Conservation (phyloP, 208 protist species). For the Leishmania tropica region DNA sequence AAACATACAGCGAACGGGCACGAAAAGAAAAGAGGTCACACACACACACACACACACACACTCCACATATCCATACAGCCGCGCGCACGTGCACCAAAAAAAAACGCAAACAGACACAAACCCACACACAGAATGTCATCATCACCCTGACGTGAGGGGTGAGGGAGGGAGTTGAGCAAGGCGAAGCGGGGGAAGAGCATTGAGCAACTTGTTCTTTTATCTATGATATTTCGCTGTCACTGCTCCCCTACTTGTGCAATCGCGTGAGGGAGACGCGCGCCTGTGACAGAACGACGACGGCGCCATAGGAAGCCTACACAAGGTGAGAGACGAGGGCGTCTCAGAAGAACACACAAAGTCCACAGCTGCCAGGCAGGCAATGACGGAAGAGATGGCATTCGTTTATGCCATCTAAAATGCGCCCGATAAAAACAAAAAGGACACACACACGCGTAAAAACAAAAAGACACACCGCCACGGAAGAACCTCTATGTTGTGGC, state of each 20-base stretch:
- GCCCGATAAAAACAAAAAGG: slow-evolving; percentile 3
- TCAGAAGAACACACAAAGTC: not conserved
- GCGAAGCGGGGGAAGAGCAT: not conserved
- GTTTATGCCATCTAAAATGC: not conserved
- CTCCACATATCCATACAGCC: not conserved
- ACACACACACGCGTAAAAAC: not conserved
- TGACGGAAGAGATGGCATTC: not conserved
- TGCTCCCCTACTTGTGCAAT: not conserved
- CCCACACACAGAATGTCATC: not conserved
- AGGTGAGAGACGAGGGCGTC: not conserved
- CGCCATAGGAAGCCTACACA: not conserved
- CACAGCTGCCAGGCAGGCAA: not conserved
- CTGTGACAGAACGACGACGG: not conserved
- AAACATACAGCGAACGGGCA: not conserved
- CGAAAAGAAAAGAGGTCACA: not conserved
- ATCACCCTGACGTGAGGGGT: no score
- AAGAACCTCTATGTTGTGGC: slow-evolving; percentile 3
- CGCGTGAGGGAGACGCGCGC: not conserved
- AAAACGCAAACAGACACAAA: not conserved
- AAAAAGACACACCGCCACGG: slow-evolving; percentile 15
- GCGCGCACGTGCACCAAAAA: not conserved
- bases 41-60: not conserved
- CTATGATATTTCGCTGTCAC: not conserved
- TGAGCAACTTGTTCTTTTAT: not conserved
- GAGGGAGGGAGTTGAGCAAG: not conserved